phyloP scores from a whole-genome alignment of 225 moss, liverwort and hornwort genomes.

The Asterella californica region DNA sequence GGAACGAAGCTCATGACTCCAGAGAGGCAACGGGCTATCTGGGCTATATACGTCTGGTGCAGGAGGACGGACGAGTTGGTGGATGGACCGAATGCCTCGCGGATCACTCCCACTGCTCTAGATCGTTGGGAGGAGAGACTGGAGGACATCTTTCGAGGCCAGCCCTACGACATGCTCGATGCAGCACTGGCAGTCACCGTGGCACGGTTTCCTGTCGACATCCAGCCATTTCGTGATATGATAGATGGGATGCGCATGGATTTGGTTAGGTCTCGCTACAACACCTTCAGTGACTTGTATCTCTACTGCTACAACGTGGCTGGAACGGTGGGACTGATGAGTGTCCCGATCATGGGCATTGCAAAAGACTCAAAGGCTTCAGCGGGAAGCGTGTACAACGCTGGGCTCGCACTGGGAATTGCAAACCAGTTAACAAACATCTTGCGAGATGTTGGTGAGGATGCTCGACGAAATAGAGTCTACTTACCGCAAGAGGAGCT shows the following conservation, averaged over 20 bases:
- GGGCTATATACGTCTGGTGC: conserved; percentile 98
- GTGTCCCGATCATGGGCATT: conserved; percentile 77
- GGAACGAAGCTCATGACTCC: conserved; percentile 95
- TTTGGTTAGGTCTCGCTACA: conserved; percentile 59
- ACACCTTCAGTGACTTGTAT: conserved; percentile 62
- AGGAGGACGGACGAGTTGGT: conserved; percentile 93
- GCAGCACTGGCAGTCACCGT: conserved; percentile 71
- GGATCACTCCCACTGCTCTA: conserved; percentile 82
- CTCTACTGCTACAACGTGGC: conserved; percentile 79
- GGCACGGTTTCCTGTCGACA: conserved; percentile 53
- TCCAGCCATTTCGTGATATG: conserved; percentile 75
- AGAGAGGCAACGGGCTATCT: conserved; percentile 77
- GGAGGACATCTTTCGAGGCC: conserved; percentile 71
- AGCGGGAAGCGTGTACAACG: conserved; percentile 53
- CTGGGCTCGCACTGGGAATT: conserved; percentile 58
- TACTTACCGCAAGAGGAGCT: conserved; percentile 69
- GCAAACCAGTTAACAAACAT: conserved; percentile 74
- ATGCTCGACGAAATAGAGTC: conserved; percentile 53
- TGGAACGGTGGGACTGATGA: conserved; percentile 74
- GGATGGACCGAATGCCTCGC: conserved; percentile 83
- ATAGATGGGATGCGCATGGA: conserved; percentile 82
- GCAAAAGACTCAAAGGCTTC: conserved; percentile 49
- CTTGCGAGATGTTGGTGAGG: conserved; percentile 71
- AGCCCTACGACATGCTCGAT: conserved; percentile 72
- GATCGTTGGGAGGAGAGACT: conserved; percentile 89